Base-by-base conservation (phyloP, 257 asterid species). In the Gynochthodes officinalis region DNA sequence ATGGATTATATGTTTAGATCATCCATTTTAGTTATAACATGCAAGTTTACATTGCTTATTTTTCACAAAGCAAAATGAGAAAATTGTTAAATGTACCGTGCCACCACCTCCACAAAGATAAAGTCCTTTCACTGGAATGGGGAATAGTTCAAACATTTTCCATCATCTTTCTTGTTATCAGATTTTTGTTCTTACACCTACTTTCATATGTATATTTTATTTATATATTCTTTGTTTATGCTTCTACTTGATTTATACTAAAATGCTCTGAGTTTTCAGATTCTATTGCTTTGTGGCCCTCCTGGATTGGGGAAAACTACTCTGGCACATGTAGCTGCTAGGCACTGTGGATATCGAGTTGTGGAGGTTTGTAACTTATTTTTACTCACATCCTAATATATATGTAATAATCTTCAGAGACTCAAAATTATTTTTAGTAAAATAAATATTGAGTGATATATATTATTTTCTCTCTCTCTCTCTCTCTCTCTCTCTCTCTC, bases 241-340 rank as follows among this genome's bases (percentile, higher is more conserved):
- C 61, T 48, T 64, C 16, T 52, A 48, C 57, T 27, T 16, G 39
- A 19, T 44, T 25, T 73, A 55, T 69, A 73, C 67, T 7, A 27
- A 62, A 67, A 69, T 23, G 73, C 72, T 76, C 67, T 68, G 69
- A 69, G 46, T 67, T 19, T 66, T 69, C 96, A 94, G 99, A 81
- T 95, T 83, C 89, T 95, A 73, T 84, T 95, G 86, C 97, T 95
- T 74, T 95, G 98, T 74, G 99, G 99, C 5, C 88, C 99, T 77
- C 99, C 99, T 49, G 99, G 99, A 70, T 94, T 95, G 77, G 99
- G 99, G 79, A 95, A 95, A 87, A 95, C 99, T 61, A 95, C 99
- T 3, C 96, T 95, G 82, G 99, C 99, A 66, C 99, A 95, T 86
- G 95, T 95, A 69, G 98, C 98, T 64, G 99, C 99, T 68, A 83